Conservation (phyloP, 345 rosid species). For the Eucalyptus rudis region DNA sequence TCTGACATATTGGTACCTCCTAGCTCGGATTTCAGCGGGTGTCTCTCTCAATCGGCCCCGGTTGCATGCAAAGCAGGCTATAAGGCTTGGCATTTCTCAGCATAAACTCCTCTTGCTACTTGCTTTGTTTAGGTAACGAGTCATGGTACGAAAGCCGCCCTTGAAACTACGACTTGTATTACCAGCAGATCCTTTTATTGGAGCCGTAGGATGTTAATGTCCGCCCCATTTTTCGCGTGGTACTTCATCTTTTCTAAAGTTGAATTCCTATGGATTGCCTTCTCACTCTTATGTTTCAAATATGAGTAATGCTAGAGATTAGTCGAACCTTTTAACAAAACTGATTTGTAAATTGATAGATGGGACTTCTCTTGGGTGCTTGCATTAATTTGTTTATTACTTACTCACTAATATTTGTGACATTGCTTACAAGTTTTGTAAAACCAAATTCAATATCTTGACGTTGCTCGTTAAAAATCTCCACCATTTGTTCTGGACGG, state of each 20-base stretch:
- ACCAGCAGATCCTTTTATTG: background rate
- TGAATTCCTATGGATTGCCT: background rate
- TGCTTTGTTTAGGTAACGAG: background rate
- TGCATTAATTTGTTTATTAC: background rate
- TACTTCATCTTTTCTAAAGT: background rate
- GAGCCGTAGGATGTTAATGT: background rate
- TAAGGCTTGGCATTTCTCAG: background rate
- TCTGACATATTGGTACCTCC: background rate
- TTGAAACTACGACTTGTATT: background rate
- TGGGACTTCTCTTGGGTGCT: background rate
- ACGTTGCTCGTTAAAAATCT: background rate
- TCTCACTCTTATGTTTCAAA: background rate
- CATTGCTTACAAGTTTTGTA: background rate
- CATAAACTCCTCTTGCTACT: background rate
- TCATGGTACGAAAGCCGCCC: background rate
- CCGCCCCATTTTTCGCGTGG: background rate
- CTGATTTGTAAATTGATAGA: background rate
- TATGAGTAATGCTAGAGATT: background rate
- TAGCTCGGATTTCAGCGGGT: background rate
- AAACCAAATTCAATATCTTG: background rate
- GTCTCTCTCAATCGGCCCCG: background rate
- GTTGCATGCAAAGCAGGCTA: background rate
- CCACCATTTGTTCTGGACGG: fast-evolving
- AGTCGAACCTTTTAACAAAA: background rate
- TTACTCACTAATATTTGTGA: background rate